A percentile compares a stretch with the other conserved stretches of the same genome.
Evolutionary conservation across 495 filamentous ascomycete species (phyloP).

Genomic region (Amphirosellinia nigrospora): DNA sequence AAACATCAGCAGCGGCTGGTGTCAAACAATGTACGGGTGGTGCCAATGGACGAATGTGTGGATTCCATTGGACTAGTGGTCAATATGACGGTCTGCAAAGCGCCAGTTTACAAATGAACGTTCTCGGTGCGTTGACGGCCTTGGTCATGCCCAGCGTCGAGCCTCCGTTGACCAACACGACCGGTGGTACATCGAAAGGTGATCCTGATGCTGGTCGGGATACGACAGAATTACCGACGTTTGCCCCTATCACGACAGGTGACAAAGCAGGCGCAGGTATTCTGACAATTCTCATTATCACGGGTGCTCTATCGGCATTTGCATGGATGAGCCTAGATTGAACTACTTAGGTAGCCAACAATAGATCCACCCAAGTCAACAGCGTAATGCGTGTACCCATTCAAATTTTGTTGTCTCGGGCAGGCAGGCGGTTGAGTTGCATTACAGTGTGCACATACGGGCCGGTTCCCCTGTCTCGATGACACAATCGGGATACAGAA

Average conservation of each 20-base stretch:
- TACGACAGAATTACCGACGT: conserved; percentile 30
- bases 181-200: conserved; percentile 70
- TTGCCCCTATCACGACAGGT: conserved; percentile 54
- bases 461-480: not conserved
- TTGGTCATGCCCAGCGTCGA: conserved; percentile 35
- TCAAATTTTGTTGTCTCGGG: not conserved
- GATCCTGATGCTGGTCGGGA: conserved; percentile 61
- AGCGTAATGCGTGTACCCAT: not conserved
- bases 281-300: conserved; percentile 60
- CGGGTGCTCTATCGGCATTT: conserved; percentile 45
- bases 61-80: conserved; percentile 62
- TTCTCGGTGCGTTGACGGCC: conserved; percentile 37
- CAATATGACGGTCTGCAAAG: conserved; percentile 58
- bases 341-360: not conserved
- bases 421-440: not conserved
- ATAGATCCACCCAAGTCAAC: not conserved
- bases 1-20: conserved; percentile 62
- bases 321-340: conserved; percentile 54
- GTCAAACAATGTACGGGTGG: conserved; percentile 65
- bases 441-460: not conserved
- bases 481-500: not conserved
- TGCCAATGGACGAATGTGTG: conserved; percentile 59
- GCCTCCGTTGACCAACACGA: conserved; percentile 59
- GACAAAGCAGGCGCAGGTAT: conserved; percentile 73
- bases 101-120: conserved; percentile 63